Conservation (phyloP, 495 filamentous ascomycete species). For the Xylaria curta region DNA sequence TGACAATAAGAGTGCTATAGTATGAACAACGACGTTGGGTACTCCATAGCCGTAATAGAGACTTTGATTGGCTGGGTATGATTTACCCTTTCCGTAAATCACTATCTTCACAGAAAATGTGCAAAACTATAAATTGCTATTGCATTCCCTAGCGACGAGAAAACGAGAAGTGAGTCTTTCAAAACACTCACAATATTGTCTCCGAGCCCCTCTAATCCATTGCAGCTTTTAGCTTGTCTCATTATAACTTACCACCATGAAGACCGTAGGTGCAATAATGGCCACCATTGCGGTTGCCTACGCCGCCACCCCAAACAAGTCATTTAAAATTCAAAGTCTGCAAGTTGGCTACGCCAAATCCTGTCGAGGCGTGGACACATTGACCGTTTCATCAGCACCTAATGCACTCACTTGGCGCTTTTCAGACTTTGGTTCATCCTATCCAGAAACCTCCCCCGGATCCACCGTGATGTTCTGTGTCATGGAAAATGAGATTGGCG, state of each 20-base stretch:
- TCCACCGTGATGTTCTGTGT: neutral
- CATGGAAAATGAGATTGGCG: neutral
- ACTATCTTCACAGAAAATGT: neutral
- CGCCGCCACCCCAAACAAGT: neutral
- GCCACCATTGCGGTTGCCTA: neutral
- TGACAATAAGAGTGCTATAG: too few species aligned
- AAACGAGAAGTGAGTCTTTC: neutral
- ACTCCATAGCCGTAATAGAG: too few species aligned
- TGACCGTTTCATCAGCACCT: neutral
- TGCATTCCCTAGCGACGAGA: neutral
- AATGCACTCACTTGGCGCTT: constrained; percentile 1
- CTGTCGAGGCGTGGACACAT: neutral
- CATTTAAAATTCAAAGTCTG: neutral
- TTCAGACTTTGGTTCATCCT: neutral
- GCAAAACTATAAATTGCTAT: neutral
- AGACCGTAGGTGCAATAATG: neutral
- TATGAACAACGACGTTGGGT: too few species aligned
- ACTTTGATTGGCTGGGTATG: neutral
- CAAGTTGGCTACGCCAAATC: neutral
- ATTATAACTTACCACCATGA: neutral
- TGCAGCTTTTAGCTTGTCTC: neutral
- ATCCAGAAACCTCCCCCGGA: neutral
- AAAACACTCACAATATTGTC: neutral
- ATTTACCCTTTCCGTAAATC: neutral
- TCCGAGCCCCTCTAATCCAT: neutral